Percentiles rank a stretch among this genome's conserved stretches.
Conservation (phyloP, 108 stramenopile genomes). For the Cyclostephanos tholiformis region DNA sequence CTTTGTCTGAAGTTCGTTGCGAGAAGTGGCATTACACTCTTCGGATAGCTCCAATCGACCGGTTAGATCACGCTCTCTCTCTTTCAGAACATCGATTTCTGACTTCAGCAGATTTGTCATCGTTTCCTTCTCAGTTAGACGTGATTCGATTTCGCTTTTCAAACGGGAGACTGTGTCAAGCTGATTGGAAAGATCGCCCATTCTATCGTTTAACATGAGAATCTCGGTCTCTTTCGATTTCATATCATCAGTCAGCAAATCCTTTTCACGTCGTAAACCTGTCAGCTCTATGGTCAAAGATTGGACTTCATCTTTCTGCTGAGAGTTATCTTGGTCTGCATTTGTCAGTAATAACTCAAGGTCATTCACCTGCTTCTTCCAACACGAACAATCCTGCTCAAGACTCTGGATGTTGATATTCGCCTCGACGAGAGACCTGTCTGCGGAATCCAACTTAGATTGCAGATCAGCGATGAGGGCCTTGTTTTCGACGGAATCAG, state of each 20-base stretch:
- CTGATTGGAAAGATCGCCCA: background rate
- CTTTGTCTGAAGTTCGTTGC: background rate
- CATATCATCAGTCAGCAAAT: background rate
- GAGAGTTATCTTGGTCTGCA: background rate
- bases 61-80: background rate
- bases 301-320: background rate
- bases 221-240: background rate
- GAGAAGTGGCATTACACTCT: background rate
- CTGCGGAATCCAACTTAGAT: slow-evolving; percentile 29
- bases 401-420: slow-evolving; percentile 17
- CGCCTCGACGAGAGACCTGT: slow-evolving; percentile 22
- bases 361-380: slow-evolving; percentile 12
- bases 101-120: background rate
- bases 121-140: background rate
- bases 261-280: background rate
- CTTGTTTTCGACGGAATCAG: slow-evolving; percentile 14
- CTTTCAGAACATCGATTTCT: background rate
- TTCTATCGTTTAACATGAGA: background rate
- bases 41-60: background rate
- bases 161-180: background rate
- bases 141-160: background rate
- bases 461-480: slow-evolving; percentile 16
- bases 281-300: background rate
- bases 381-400: slow-evolving; percentile 17
- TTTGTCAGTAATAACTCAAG: background rate